phyloP scores from a whole-genome alignment of 2,329 filamentous ascomycete genomes.

The Verticillium klebahnii region DNA sequence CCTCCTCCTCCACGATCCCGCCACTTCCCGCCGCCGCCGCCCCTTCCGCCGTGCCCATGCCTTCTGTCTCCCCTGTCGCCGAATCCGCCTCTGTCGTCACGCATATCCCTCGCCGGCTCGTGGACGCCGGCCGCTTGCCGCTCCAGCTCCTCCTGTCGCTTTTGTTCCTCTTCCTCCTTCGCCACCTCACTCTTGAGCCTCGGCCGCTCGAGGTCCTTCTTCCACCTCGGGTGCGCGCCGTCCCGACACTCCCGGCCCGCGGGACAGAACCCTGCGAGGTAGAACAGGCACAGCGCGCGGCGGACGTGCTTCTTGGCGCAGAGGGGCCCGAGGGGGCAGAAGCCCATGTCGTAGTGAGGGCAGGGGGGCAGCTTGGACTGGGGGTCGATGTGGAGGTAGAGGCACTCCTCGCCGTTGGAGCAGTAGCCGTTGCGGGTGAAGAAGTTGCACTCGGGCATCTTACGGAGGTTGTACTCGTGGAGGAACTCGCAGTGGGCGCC shows the following conservation, averaged over 20 bases:
- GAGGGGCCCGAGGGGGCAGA: slow-evolving; percentile 83
- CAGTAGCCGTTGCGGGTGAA: slow-evolving; percentile 92
- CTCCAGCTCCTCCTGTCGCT: slow-evolving; percentile 37
- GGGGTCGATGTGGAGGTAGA: slow-evolving; percentile 87
- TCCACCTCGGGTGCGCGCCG: slow-evolving; percentile 80
- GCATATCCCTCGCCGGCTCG: slow-evolving; percentile 26
- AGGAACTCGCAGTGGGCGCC: slow-evolving; percentile 95
- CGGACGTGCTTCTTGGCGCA: slow-evolving; percentile 89
- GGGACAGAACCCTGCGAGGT: slow-evolving; percentile 91
- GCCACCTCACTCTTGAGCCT: slow-evolving; percentile 58
- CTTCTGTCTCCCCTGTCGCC: slow-evolving; percentile 20
- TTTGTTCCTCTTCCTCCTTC: slow-evolving; percentile 43
- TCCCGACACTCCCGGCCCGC: slow-evolving; percentile 70
- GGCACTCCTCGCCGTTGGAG: slow-evolving; percentile 92
- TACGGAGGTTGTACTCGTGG: slow-evolving; percentile 96
- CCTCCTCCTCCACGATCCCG: slow-evolving; percentile 15
- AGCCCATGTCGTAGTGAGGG: slow-evolving; percentile 89
- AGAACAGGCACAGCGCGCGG: slow-evolving; percentile 75
- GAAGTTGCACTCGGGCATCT: slow-evolving; percentile 98
- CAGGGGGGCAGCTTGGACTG: slow-evolving; percentile 74
- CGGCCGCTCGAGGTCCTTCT: slow-evolving; percentile 70
- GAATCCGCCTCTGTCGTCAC: slow-evolving; percentile 23
- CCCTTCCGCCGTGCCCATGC: slow-evolving; percentile 15
- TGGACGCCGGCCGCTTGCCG: slow-evolving; percentile 22
- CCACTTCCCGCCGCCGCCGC: slow-evolving; percentile 30